phyloP scores from a whole-genome alignment of 169 alveolate genomes.

The Eimeria brunetti region DNA sequence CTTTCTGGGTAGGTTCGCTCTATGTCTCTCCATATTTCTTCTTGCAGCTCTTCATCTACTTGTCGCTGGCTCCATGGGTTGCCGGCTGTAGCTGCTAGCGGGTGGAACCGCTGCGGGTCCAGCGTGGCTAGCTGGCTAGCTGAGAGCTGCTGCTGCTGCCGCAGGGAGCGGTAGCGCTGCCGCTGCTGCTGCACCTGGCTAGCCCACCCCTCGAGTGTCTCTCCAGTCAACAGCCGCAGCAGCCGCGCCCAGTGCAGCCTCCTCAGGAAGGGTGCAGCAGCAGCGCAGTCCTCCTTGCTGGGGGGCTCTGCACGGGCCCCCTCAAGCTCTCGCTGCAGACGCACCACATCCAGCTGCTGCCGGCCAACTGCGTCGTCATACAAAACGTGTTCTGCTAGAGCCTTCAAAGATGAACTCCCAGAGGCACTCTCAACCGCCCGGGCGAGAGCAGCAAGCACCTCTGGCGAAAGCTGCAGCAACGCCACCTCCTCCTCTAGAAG shows the following conservation, averaged over 20 bases:
- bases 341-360: conserved; percentile 22
- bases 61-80: conserved; percentile 85
- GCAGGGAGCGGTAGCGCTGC: conserved; percentile 34
- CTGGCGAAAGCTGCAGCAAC: background rate
- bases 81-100: conserved; percentile 75
- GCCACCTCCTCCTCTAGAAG: conserved; percentile 7
- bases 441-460: conserved; percentile 26
- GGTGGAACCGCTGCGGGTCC: conserved; percentile 78
- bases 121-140: conserved; percentile 72
- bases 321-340: conserved; percentile 30
- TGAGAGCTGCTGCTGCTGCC: conserved; percentile 62
- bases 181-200: conserved; percentile 61
- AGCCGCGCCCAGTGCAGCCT: conserved; percentile 69
- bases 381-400: conserved; percentile 39
- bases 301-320: background rate
- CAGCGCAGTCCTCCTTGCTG: background rate
- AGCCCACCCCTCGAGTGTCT: conserved; percentile 50
- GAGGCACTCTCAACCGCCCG: background rate
- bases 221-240: conserved; percentile 53
- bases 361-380: conserved; percentile 19
- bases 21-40: conserved; percentile 86
- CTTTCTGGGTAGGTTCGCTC: conserved; percentile 87
- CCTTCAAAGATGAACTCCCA: background rate
- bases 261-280: conserved; percentile 29
- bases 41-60: conserved; percentile 80